These are phyloP conservation scores for Plasmodium adleri DNA, from an alignment of 169 alveolate genomes.

Conservation along the genomic window DNA sequence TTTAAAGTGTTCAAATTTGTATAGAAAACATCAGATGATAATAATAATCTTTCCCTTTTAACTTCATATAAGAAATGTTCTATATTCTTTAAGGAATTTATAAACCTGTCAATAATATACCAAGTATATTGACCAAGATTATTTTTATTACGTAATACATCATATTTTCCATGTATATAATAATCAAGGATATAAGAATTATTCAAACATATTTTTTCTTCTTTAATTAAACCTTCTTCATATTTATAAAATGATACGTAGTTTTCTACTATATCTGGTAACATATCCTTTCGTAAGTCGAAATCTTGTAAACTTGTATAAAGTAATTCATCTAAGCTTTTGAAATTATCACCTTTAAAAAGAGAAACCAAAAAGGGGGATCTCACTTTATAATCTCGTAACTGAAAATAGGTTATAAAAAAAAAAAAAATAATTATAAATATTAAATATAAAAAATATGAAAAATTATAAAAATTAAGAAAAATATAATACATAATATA, in stretches of 20 bases:
- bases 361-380: conserved; percentile 64
- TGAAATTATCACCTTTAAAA: conserved; percentile 31
- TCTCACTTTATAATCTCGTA: conserved; percentile 36
- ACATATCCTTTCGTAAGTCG: conserved; percentile 46
- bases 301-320: conserved; percentile 43
- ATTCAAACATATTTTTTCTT: conserved; percentile 65
- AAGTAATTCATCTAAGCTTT: conserved; percentile 44
- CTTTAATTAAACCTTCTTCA: conserved; percentile 58
- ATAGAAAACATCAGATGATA: conserved; percentile 54
- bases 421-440: neutral
- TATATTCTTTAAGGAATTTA: conserved; percentile 78
- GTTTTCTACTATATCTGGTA: conserved; percentile 59
- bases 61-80: conserved; percentile 54
- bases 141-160: conserved; percentile 79
- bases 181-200: conserved; percentile 85
- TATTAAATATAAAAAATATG: conserved; percentile 1
- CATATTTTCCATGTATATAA: conserved; percentile 83
- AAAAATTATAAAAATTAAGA: conserved; percentile 15
- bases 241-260: conserved; percentile 53
- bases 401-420: conserved; percentile 3
- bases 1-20: conserved; percentile 27
- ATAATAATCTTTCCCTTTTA: conserved; percentile 42
- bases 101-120: conserved; percentile 81
- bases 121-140: conserved; percentile 87
- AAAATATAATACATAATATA: neutral